Base-by-base conservation (phyloP, 192 early-diverging fungal species). In the Rhizophagus prolifer region DNA sequence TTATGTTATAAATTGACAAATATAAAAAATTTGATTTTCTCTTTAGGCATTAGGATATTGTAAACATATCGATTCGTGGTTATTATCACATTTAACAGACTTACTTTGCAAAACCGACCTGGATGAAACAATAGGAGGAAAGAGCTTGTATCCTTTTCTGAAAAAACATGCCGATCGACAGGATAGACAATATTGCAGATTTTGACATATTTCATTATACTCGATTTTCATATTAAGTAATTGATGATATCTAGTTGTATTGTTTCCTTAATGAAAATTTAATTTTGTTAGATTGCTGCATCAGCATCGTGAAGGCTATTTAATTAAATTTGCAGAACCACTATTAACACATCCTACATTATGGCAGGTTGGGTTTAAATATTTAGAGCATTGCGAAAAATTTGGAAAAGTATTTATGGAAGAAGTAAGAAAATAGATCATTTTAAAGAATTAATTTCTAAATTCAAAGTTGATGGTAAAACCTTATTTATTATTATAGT, bases 321-420 rank as follows among this genome's bases (percentile, higher is more conserved):
- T 76, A 23, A 31, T 76, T 38, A 64, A 54, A n/a, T 76, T 58
- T 76, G 65, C 61, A 10, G 75, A 76, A 54, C 34, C 61, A 25
- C 12, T 76, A 21, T 46, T 64, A 4, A n/a, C 21, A 4, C 44
- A 68, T 38, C 4, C 41, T n/a, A 38, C 65, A 8, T 14, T 76
- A n/a, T 76, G 75, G 75, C 62, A 63, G 21, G 21, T 76, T 25
- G 75, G 31, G 14, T 76, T 76, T 58, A 61, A 76, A 50, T 76
- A 76, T 68, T 68, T 76, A 3, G 44, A 59, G 16, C 44, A 59
- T 44, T 76, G 75, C 41, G 58, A 58, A 36, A 66, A 6, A 38
- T 59, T 21, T 44, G 75, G 75, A 68, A 19, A 41, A 23, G 21
- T 36, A 31, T 76, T 67, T 59, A 68, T 76, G 10, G 21, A 34